Evolutionary conservation across 1,139 yeast species (phyloP).

Genomic region (Casaregolazyma lundiana): DNA sequence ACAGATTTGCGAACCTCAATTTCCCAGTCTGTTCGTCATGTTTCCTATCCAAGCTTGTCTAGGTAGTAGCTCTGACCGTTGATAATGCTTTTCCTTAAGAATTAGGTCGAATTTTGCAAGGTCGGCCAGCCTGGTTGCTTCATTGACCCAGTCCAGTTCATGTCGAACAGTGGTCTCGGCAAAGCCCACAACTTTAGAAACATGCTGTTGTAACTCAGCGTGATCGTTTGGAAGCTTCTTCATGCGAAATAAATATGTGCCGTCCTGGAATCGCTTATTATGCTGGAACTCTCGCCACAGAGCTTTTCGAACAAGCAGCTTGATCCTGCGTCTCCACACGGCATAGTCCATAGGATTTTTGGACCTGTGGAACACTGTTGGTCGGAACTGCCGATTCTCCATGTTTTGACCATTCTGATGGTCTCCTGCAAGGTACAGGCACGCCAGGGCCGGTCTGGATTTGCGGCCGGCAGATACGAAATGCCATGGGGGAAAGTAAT

Average conservation of each 20-base stretch:
- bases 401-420: constrained; percentile 27
- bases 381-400: constrained; percentile 9
- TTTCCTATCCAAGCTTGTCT: neutral
- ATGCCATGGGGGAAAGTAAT: constrained; percentile 45
- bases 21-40: too few relatives aligned
- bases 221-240: constrained; percentile 3
- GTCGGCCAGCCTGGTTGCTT: constrained; percentile 1
- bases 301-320: constrained; percentile 1
- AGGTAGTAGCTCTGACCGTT: neutral
- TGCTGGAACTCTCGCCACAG: constrained; percentile 2
- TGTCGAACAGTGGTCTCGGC: neutral
- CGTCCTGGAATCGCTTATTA: constrained; percentile 5
- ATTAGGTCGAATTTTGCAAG: neutral
- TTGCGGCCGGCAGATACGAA: constrained; percentile 45
- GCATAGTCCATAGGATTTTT: constrained; percentile 41
- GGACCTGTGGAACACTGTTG: constrained; percentile 18
- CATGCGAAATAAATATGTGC: constrained; percentile 8
- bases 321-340: constrained; percentile 27
- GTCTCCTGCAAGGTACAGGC: constrained; percentile 22
- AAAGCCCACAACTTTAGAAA: constrained; percentile 1
- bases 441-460: constrained; percentile 44
- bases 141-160: constrained; percentile 1
- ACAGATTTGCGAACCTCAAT: too few relatives aligned
- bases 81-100: constrained; percentile 2
- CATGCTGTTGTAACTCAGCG: neutral